These are phyloP conservation scores for Entoloma clypeatum DNA, from an alignment of 1,284 basidiomycete genomes.

Conservation along the genomic window DNA sequence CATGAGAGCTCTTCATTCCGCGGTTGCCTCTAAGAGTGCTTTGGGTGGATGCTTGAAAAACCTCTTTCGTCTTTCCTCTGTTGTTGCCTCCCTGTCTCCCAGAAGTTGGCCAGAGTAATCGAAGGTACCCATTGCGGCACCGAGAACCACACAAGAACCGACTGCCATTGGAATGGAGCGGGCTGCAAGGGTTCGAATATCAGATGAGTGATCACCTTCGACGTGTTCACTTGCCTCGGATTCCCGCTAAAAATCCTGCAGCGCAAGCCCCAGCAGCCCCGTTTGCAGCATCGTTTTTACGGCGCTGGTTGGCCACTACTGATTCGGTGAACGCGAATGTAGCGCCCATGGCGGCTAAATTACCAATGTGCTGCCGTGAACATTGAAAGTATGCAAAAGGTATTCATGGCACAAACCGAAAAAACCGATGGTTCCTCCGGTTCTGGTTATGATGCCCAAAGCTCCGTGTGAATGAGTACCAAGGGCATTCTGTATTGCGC, in stretches of 20 bases:
- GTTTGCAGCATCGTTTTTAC: conserved; percentile 81
- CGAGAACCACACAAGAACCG: conserved; percentile 78
- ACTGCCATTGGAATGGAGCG: conserved; percentile 84
- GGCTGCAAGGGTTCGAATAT: conserved; percentile 41
- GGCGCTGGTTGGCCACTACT: conserved; percentile 76
- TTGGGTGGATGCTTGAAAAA: conserved; percentile 65
- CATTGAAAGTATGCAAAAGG: neutral
- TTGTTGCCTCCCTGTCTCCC: conserved; percentile 38
- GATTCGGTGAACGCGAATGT: conserved; percentile 84
- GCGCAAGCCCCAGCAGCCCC: conserved; percentile 89
- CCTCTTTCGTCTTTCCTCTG: conserved; percentile 60
- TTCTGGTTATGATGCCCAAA: conserved; percentile 80
- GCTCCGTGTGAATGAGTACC: conserved; percentile 80
- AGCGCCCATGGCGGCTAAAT: conserved; percentile 84
- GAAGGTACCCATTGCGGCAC: conserved; percentile 78
- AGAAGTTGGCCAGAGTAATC: conserved; percentile 74
- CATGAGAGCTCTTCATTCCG: conserved; percentile 14
- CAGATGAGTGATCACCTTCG: conserved; percentile 10
- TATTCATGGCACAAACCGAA: conserved; percentile 56
- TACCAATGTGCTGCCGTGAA: conserved; percentile 6
- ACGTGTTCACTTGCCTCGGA: conserved; percentile 57
- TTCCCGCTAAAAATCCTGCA: conserved; percentile 87
- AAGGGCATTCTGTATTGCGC: conserved; percentile 83
- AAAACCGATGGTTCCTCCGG: conserved; percentile 76
- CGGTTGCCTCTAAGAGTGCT: conserved; percentile 29